phyloP scores from a whole-genome alignment of 176 grass and related monocot genomes.

The Bonia amplexicaulis region DNA sequence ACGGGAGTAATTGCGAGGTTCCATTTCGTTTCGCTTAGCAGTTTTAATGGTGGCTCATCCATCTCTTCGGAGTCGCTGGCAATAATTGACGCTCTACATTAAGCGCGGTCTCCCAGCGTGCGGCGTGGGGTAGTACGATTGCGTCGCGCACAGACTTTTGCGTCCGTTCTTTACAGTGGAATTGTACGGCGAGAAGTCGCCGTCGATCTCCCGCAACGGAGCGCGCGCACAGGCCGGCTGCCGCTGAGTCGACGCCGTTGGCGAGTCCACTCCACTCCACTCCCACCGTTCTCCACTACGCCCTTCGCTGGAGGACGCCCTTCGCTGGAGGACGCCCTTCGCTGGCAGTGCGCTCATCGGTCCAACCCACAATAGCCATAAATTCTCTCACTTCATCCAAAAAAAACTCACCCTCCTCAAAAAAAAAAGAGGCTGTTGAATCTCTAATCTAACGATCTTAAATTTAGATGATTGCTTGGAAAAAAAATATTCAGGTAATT shows the following conservation, averaged over 20 bases:
- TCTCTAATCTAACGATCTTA: no score
- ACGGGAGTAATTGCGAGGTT: no score
- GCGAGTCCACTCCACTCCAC: no score
- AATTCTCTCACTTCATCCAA: no score
- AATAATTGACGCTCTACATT: not conserved
- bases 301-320: not conserved
- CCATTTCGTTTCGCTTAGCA: no score
- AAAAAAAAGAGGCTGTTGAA: no score
- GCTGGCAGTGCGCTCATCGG: no score
- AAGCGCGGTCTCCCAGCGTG: not conserved
- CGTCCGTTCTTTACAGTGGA: not conserved
- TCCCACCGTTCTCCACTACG: not conserved
- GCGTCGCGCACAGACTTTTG: slow-evolving; percentile 2
- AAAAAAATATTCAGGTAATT: no score
- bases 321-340: no score
- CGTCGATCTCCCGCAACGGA: not conserved
- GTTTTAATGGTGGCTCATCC: not conserved
- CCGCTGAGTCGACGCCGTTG: not conserved
- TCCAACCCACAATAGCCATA: no score
- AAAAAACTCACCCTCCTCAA: no score
- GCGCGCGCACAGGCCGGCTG: not conserved
- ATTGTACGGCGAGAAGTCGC: not conserved
- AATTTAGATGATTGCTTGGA: no score
- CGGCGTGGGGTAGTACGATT: not conserved
- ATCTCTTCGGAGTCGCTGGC: not conserved